Base-by-base conservation (phyloP, 331 rosid species). In the Quercus phellos region DNA sequence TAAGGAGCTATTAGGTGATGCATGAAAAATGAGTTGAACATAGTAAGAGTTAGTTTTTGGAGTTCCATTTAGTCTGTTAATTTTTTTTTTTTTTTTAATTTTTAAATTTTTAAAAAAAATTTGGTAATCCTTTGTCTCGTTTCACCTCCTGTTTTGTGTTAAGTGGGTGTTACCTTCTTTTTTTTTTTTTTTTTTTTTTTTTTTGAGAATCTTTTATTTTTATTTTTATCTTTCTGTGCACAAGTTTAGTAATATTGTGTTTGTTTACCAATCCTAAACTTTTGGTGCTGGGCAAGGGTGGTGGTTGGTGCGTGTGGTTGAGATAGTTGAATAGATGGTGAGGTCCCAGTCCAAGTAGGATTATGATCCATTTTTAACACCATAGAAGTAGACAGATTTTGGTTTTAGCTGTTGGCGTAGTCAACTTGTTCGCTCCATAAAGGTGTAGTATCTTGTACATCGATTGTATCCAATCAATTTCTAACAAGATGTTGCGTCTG, bases 141-240 rank as follows among this genome's bases (percentile, higher is more conserved):
- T 59, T 21, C 11, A n/a, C 32, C 50, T 56, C 69, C 72, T 9
- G 69, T 27, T 68, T 73, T 58, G 74, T 60, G 42, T 74, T 30
- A 32, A 74, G 79, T 78, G 56, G 74, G 80, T 74, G 35, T 82
- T 77, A 55, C 14, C 35, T 77, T 30, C n/a, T n/a, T n/a, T n/a
- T n/a, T n/a, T n/a, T n/a, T n/a, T n/a, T n/a, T n/a, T n/a, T 32
- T 32, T 30, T 27, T 27, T 27, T 27, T 27, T 27, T 32, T 76
- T 56, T 61, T 7, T 6, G 42, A 34, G 42, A 34, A 34, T 34
- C 8, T 54, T 30, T 32, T 14, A 30, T 32, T 32, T 32, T 32
- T 34, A 30, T 26, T 54, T 5, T 1, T 76, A 58, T 61, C 30
- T 59, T 35, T 51, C 21, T 26, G 51, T 61, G 78, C 55, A 26